Conservation (phyloP, 352 stramenopile genomes). For the Globisporangium megalacanthum region DNA sequence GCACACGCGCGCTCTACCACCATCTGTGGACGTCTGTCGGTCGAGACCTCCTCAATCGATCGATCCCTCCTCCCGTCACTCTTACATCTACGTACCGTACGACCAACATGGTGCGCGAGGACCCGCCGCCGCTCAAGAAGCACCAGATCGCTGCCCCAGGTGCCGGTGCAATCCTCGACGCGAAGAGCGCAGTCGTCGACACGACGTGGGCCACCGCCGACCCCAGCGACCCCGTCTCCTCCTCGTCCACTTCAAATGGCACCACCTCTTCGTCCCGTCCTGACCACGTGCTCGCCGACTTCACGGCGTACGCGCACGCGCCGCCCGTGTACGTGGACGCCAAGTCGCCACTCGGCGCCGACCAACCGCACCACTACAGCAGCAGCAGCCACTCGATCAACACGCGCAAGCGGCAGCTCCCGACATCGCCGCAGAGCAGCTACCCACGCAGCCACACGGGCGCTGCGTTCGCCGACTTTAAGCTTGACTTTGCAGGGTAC, state of each 20-base stretch:
- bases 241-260: no score
- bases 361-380: constrained; percentile 21
- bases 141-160: background rate
- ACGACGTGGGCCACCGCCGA: background rate
- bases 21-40: background rate
- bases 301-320: constrained; percentile 8
- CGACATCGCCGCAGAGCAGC: constrained; percentile 6
- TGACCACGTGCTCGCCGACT: constrained; percentile 7
- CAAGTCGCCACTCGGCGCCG: background rate
- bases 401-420: constrained; percentile 30
- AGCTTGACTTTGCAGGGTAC: constrained; percentile 58
- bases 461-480: constrained; percentile 40
- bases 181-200: constrained; percentile 1
- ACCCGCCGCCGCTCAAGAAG: constrained; percentile 8
- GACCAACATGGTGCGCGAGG: constrained; percentile 9
- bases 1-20: constrained; percentile 1
- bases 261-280: background rate
- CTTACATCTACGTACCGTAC: background rate
- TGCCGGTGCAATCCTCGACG: constrained; percentile 3
- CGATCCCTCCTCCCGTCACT: background rate
- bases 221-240: no score
- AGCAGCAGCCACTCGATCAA: constrained; percentile 24
- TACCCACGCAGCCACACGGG: background rate
- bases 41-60: background rate
- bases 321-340: constrained; percentile 16